Percentiles rank a stretch among this genome's conserved stretches.
These are phyloP conservation scores for Globisporangium abappressorium DNA, from an alignment of 352 stramenopile genomes.

Conservation along the genomic window DNA sequence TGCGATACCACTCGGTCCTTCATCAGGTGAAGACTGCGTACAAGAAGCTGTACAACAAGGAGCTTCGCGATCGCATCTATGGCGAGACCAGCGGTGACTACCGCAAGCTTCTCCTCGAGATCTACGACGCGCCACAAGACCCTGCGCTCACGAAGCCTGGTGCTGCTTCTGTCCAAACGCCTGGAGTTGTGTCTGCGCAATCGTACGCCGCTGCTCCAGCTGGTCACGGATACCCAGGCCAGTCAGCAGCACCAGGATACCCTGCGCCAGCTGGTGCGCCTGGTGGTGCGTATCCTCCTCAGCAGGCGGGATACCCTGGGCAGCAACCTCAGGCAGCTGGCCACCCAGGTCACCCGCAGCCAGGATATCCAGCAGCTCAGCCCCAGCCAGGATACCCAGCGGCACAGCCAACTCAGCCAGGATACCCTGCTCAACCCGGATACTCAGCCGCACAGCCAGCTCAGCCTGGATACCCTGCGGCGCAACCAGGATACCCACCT, in stretches of 20 bases:
- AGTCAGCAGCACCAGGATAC: constrained; percentile 4
- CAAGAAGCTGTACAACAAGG: constrained; percentile 53
- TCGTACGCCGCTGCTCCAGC: constrained; percentile 15
- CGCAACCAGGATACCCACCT: constrained; percentile 23
- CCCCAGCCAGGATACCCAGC: constrained; percentile 25
- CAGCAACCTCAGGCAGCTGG: constrained; percentile 7
- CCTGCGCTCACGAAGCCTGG: constrained; percentile 10
- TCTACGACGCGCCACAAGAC: constrained; percentile 72
- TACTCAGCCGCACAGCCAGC: constrained; percentile 17
- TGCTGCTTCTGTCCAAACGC: constrained; percentile 7
- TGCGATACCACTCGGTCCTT: constrained; percentile 57
- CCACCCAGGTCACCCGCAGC: constrained; percentile 18
- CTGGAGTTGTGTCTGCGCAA: constrained; percentile 16
- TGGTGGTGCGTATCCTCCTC: constrained; percentile 11
- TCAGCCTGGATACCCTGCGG: constrained; percentile 10
- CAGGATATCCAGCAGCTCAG: constrained; percentile 21
- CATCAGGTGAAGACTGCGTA: constrained; percentile 54
- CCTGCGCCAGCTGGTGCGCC: not conserved
- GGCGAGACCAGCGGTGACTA: constrained; percentile 64
- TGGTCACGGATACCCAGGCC: constrained; percentile 14
- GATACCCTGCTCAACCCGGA: constrained; percentile 22
- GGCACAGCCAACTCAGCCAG: constrained; percentile 20
- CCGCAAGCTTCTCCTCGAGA: constrained; percentile 51
- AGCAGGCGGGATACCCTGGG: constrained; percentile 5
- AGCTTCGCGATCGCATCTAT: constrained; percentile 57